Evolutionary conservation across 805 yeast species (phyloP), one percentile per base, ranked within the genome.

Genomic region (Saturnispora quitensis): DNA sequence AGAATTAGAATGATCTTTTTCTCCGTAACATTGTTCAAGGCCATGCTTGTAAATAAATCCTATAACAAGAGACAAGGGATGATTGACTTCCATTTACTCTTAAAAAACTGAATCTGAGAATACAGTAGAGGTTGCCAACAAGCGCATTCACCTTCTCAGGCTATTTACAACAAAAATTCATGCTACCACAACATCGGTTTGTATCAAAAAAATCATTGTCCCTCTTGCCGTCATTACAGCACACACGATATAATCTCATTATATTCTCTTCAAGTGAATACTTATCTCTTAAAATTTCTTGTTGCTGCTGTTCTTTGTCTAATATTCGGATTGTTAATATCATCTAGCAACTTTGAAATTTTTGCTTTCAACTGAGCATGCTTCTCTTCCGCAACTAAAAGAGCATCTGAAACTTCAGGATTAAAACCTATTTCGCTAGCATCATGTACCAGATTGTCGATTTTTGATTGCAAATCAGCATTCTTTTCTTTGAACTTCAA

Each of bases 391-490:
- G 44, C 48, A 28, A 6, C 20, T 25, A 13, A 5, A 28, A 36
- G 38, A 17, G 28, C 20, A 34, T n/a, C 34, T 40, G 28, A n/a
- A 42, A 15, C 40, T 15, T 44, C 24, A 6, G 25, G 5, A 18
- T 33, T 44, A 28, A 25, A 28, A 10, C 18, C 40, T 7, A 48
- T 40, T 12, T 47, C 45, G 3, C 40, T 31, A 49, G 55, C 51
- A 4, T 55, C 53, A 1, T 38, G 34, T 44, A 54, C 56, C 6
- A 56, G 42, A 4, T 40, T 35, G 17, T 52, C 55, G 24, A 60
- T 50, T 24, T 49, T 48, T 4, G 17, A 18, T 28, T 53, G 51
- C 22, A 60, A 48, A 5, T 45, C 48, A 3, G 43, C 51, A 35
- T 58, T 38, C 24, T 17, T 38, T 38, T 38, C 42, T 51, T 22